A percentile compares a stretch with the other conserved stretches of the same genome.
phyloP scores from a whole-genome alignment of 106 monocot genomes.

The Narthecium ossifragum region DNA sequence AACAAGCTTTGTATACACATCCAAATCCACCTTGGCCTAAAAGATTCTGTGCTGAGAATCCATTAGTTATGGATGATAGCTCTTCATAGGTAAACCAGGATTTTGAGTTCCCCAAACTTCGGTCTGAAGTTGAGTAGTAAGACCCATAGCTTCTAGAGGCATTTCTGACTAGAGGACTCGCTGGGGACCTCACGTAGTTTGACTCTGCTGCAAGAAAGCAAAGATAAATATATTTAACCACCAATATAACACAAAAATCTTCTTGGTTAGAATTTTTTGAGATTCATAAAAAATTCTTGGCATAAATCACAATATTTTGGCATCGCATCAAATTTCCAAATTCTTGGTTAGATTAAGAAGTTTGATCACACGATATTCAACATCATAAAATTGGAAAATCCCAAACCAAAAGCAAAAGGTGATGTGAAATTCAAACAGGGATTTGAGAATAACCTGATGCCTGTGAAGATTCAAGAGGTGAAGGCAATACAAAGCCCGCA shows the following conservation, averaged over 20 bases:
- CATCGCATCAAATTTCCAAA: neutral
- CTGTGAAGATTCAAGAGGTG: slow-evolving; percentile 25
- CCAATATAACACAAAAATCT: too few species aligned
- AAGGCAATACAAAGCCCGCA: slow-evolving; percentile 26
- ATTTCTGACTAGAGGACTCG: slow-evolving; percentile 16
- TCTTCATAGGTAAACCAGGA: slow-evolving; percentile 47
- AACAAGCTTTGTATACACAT: slow-evolving; percentile 56
- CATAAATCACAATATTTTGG: neutral
- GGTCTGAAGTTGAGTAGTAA: slow-evolving; percentile 30
- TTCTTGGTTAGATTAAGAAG: neutral
- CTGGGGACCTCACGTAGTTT: slow-evolving; percentile 22
- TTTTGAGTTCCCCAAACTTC: slow-evolving; percentile 25
- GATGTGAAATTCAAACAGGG: neutral
- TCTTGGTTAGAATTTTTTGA: neutral
- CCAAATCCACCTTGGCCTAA: slow-evolving; percentile 81
- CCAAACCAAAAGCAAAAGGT: neutral
- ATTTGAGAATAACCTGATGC: slow-evolving; percentile 24
- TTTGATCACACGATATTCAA: neutral
- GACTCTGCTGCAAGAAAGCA: slow-evolving; percentile 20
- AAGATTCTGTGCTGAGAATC: slow-evolving; percentile 44
- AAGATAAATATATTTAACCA: neutral
- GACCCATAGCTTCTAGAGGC: slow-evolving; percentile 29
- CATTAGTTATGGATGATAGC: slow-evolving; percentile 34
- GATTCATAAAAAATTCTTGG: neutral
- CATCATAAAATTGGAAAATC: too few species aligned